Evolutionary conservation across 805 yeast genomes (phyloP).

Genomic region (Sugiyamaella floridensis): DNA sequence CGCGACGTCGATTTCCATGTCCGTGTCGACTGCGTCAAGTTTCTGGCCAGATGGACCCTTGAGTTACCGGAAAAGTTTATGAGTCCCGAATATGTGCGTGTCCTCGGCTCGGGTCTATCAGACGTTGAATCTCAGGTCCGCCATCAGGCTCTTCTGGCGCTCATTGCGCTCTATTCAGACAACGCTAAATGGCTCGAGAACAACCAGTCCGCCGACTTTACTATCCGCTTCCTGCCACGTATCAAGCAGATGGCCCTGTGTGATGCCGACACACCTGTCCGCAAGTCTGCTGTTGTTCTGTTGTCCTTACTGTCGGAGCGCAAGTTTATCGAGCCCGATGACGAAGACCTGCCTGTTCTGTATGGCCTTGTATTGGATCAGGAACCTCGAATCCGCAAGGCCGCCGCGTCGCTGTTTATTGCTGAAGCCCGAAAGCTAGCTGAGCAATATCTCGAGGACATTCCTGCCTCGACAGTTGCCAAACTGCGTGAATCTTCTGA

Average conservation of each 20-base stretch:
- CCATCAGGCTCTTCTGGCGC: slow-evolving; percentile 51
- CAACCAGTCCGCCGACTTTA: slow-evolving; percentile 70
- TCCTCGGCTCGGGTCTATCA: slow-evolving; percentile 80
- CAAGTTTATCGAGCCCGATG: slow-evolving; percentile 51
- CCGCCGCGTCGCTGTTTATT: slow-evolving; percentile 46
- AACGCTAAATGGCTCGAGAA: slow-evolving; percentile 37
- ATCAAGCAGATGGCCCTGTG: slow-evolving; percentile 54
- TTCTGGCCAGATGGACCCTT: slow-evolving; percentile 67
- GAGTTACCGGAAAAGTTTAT: slow-evolving; percentile 62
- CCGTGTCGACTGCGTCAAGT: slow-evolving; percentile 59
- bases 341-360: slow-evolving; percentile 43
- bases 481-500: slow-evolving; percentile 6
- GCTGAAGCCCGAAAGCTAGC: background rate
- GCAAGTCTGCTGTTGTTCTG: slow-evolving; percentile 44
- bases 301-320: slow-evolving; percentile 48
- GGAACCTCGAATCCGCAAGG: slow-evolving; percentile 34
- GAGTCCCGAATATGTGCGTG: slow-evolving; percentile 62
- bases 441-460: slow-evolving; percentile 2
- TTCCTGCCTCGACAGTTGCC: slow-evolving; percentile 3
- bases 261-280: slow-evolving; percentile 52
- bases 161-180: slow-evolving; percentile 41
- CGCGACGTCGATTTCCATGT: slow-evolving; percentile 71
- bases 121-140: slow-evolving; percentile 60
- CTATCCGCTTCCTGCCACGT: slow-evolving; percentile 63
- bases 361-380: slow-evolving; percentile 35